These are phyloP conservation scores for Pestalotiopsis sp. DNA, from an alignment of 2,329 filamentous ascomycete species.

Conservation along the genomic window DNA sequence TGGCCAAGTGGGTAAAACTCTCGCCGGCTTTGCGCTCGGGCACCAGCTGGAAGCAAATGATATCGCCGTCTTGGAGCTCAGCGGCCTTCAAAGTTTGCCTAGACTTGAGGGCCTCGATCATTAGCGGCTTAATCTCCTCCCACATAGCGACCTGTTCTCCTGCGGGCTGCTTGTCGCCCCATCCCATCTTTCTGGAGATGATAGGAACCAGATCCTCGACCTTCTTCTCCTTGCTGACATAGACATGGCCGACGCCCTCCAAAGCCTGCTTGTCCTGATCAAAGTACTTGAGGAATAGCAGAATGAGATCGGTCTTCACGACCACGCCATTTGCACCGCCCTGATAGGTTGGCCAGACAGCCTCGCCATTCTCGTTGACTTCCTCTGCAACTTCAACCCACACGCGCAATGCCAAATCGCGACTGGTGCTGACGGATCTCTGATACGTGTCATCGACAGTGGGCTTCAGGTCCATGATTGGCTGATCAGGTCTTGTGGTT, in stretches of 20 bases:
- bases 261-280: constrained; percentile 77
- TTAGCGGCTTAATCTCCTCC: constrained; percentile 97
- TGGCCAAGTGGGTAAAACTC: constrained; percentile 41
- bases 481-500: constrained; percentile 87
- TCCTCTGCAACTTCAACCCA: constrained; percentile 83
- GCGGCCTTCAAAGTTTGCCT: constrained; percentile 89
- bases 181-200: constrained; percentile 83
- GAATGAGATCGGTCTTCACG: constrained; percentile 66
- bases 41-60: constrained; percentile 86
- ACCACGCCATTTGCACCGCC: constrained; percentile 58
- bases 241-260: constrained; percentile 78
- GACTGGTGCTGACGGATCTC: constrained; percentile 52
- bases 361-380: constrained; percentile 66
- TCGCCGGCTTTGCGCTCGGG: constrained; percentile 48
- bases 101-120: constrained; percentile 93
- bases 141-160: constrained; percentile 71
- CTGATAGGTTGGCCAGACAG: constrained; percentile 70
- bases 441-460: constrained; percentile 72
- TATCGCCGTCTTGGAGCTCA: constrained; percentile 95
- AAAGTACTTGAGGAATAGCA: constrained; percentile 93
- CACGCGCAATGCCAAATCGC: constrained; percentile 76
- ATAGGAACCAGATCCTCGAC: constrained; percentile 79
- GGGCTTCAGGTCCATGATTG: constrained; percentile 76
- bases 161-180: constrained; percentile 72
- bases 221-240: constrained; percentile 85